phyloP scores from a whole-genome alignment of 179 eudicot species.

The Sideroxylon spinosum region DNA sequence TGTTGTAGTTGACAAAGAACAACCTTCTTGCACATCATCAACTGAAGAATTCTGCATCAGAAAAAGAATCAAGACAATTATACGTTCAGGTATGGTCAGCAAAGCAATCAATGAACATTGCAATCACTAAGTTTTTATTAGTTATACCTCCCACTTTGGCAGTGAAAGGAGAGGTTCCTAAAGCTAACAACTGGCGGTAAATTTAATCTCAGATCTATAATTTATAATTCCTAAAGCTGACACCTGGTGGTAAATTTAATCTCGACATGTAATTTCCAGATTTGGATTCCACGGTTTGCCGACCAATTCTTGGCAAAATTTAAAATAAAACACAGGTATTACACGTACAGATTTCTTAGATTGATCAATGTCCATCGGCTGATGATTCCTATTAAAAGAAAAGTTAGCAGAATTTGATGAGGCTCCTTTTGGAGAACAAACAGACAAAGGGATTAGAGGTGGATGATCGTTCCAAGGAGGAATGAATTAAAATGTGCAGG shows the following conservation, averaged over 20 bases:
- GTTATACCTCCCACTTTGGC: background rate
- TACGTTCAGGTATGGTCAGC: background rate
- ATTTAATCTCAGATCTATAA: no score
- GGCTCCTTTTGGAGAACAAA: conserved; percentile 24
- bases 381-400: conserved; percentile 28
- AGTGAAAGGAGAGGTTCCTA: background rate
- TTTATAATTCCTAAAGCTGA: background rate
- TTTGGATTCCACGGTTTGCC: conserved; percentile 9
- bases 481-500: conserved; percentile 32
- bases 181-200: no score
- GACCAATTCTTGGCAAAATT: background rate
- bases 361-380: conserved; percentile 23
- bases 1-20: conserved; percentile 29
- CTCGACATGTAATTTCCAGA: background rate
- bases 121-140: background rate
- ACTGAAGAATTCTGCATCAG: conserved; percentile 33
- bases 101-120: background rate
- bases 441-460: conserved; percentile 20
- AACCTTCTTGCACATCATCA: conserved; percentile 30
- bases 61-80: background rate
- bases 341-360: conserved; percentile 24
- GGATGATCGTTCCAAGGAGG: conserved; percentile 22
- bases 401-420: conserved; percentile 27
- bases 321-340: background rate
- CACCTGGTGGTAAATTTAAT: background rate